phyloP scores from a whole-genome alignment of 2,329 filamentous ascomycete species.

The Aspergillus ruber region DNA sequence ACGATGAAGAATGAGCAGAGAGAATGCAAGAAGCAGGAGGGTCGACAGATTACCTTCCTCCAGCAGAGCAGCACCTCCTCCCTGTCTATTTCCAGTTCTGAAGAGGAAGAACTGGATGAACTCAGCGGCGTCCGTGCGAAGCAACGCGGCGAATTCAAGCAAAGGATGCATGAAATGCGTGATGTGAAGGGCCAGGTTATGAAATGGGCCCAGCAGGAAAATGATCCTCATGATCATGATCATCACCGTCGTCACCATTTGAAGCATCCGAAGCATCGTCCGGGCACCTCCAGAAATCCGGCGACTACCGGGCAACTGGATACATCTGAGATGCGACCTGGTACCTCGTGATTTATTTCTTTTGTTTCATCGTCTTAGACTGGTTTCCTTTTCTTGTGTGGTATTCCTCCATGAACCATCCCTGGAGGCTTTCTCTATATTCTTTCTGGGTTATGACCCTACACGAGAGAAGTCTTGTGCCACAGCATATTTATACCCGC shows the following conservation, averaged over 20 bases:
- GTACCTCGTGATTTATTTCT: no score
- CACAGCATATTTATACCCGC: no score
- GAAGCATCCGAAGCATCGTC: not conserved
- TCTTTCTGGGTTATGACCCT: no score
- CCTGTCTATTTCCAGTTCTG: conserved; percentile 49
- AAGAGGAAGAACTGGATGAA: conserved; percentile 53
- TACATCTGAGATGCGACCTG: not conserved
- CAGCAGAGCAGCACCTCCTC: conserved; percentile 44
- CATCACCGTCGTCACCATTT: not conserved
- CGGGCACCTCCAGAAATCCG: not conserved
- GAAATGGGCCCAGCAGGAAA: conserved; percentile 28
- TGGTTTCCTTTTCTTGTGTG: no score
- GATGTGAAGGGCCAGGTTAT: conserved; percentile 32
- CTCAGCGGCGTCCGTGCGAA: conserved; percentile 18
- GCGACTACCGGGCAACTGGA: not conserved
- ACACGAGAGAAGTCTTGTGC: no score
- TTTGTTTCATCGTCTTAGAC: no score
- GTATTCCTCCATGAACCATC: no score
- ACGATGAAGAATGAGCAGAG: conserved; percentile 71
- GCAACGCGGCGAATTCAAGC: conserved; percentile 21
- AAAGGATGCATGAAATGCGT: conserved; percentile 30
- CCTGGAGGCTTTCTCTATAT: no score
- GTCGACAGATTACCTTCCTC: conserved; percentile 48
- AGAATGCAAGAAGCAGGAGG: conserved; percentile 62
- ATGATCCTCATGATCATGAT: not conserved